These are phyloP conservation scores for Solanum dulcamara DNA, from an alignment of 257 asterid species.

Conservation along the genomic window DNA sequence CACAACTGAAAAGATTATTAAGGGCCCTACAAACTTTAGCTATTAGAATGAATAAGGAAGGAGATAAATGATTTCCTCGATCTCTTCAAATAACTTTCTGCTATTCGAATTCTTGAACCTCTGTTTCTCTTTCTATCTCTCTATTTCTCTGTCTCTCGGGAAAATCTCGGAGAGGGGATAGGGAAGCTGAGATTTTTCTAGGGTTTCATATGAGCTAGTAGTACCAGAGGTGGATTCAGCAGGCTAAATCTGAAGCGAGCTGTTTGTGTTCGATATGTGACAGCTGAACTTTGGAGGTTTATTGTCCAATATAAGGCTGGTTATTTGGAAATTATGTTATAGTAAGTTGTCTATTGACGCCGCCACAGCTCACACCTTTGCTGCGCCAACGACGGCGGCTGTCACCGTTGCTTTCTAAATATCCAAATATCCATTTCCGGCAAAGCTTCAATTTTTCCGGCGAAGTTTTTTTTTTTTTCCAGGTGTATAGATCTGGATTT, in stretches of 20 bases:
- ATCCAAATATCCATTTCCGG: too few relatives aligned
- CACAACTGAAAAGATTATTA: too few relatives aligned
- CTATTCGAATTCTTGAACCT: not conserved
- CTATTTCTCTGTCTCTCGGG: not conserved
- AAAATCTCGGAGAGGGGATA: not conserved
- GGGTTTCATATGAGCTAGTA: not conserved
- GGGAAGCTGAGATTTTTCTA: not conserved
- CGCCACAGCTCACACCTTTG: too few relatives aligned
- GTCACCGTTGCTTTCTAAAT: too few relatives aligned
- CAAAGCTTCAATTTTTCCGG: too few relatives aligned
- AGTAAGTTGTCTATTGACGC: constrained; percentile 1
- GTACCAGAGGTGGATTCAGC: not conserved
- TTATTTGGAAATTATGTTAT: constrained; percentile 3
- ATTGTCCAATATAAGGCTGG: not conserved
- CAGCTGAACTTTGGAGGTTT: not conserved
- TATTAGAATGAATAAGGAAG: too few relatives aligned
- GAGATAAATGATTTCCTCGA: too few relatives aligned
- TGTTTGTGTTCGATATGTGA: not conserved
- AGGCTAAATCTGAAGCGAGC: not conserved
- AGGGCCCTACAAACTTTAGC: too few relatives aligned
- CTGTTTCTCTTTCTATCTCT: not conserved
- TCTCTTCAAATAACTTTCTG: not conserved
- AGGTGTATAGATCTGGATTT: too few relatives aligned
- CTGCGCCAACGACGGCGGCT: too few relatives aligned
- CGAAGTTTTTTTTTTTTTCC: too few relatives aligned